Base-by-base conservation (phyloP, 805 yeast species). In the Ogataea populi-albae region DNA sequence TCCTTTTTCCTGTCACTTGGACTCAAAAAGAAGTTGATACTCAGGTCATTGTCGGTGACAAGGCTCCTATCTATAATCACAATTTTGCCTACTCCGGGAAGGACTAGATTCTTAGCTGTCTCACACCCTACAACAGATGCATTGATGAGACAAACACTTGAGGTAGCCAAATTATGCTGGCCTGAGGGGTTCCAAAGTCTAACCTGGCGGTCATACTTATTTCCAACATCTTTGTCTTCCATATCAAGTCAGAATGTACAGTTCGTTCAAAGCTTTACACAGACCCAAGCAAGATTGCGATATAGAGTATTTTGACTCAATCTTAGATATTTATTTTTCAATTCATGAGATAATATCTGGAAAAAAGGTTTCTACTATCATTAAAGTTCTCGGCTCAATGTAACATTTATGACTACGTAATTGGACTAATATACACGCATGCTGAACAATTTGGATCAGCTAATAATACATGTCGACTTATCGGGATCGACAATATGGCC, bases 131-230 rank as follows among this genome's bases (percentile, higher is more conserved):
- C 65, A 0, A 79, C 51, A 1, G 76, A 65, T 4, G 78, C 77
- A 29, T 77, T 75, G 3, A 87, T 48, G 3, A 87, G 57, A 37
- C 87, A 73, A 3, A 88, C 68, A 37, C 72, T 77, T 0, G 89
- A 65, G 2, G 54, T 50, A 21, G 75, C 75, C 12, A 91, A 65
- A 5, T 67, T 64, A 4, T 57, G 40, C 52, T 91, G 98, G 3
- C 97, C 98, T 8, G 69, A 58, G 0, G 71, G 51, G 1, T 86
- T 88, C 98, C 98, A 91, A 11, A 91, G 63, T 23, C 97, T 72
- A 40, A 91, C 63, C 55, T 91, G 98, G 24, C 98, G 71, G 58
- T 89, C 96, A 54, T 86, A 88, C 42, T 79, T 79, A 32, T 65
- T 73, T 23, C 68, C 68, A 16, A 66, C 62, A 40, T 54, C 55